Percentiles rank a stretch among this genome's conserved stretches.
phyloP scores from a whole-genome alignment of 2,329 filamentous ascomycete genomes.

The Cordyceps militaris region DNA sequence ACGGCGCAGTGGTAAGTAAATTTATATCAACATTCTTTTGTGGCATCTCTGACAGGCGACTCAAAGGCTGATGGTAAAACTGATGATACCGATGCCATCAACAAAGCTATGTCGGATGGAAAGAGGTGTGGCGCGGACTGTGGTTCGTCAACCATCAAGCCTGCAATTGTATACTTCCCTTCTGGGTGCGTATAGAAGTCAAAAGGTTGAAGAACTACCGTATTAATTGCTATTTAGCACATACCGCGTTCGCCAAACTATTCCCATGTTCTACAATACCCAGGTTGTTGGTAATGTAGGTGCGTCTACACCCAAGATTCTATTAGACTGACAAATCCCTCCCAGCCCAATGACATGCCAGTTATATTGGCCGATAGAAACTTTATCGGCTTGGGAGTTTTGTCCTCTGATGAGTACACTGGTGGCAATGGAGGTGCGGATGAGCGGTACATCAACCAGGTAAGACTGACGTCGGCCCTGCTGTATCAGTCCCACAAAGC shows the following conservation, averaged over 20 bases:
- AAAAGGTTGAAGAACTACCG: background rate
- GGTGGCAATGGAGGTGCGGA: constrained; percentile 17
- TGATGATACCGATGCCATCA: constrained; percentile 18
- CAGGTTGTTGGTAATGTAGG: constrained; percentile 4
- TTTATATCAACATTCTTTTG: background rate
- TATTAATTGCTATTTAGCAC: background rate
- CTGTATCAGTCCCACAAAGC: background rate
- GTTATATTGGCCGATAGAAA: constrained; percentile 43
- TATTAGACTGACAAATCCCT: background rate
- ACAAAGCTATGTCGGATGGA: constrained; percentile 16
- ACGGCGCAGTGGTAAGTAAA: constrained; percentile 2
- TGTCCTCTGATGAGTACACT: constrained; percentile 38
- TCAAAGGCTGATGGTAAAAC: constrained; percentile 37
- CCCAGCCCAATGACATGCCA: constrained; percentile 42
- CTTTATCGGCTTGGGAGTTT: constrained; percentile 47
- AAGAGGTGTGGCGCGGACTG: constrained; percentile 16
- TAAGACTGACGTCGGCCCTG: background rate
- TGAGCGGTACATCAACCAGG: constrained; percentile 25
- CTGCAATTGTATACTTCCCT: constrained; percentile 20
- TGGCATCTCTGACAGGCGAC: background rate
- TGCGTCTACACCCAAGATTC: background rate
- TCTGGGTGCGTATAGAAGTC: constrained; percentile 4
- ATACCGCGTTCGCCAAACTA: constrained; percentile 13
- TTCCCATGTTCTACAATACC: constrained; percentile 13
- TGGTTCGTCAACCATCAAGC: constrained; percentile 13